Evolutionary conservation across 805 yeast species (phyloP).

Genomic region (Myxozyma neotropica): DNA sequence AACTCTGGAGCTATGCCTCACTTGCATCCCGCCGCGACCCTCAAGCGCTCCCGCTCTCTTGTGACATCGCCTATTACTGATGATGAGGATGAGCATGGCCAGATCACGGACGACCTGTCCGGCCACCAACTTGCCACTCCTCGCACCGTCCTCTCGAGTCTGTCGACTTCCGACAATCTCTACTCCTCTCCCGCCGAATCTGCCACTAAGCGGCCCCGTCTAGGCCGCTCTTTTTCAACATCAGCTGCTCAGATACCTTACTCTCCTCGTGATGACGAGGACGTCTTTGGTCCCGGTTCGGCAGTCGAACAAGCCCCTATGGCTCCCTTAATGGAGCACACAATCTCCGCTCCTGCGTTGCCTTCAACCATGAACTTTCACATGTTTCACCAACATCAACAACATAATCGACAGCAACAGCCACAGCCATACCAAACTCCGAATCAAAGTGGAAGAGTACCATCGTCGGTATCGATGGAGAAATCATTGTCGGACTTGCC

Average conservation of each 20-base stretch:
- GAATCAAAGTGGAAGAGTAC: not conserved
- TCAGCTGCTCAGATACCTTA: not conserved
- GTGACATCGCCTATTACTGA: slow-evolving; percentile 11
- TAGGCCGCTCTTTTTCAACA: slow-evolving; percentile 16
- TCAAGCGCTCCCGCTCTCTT: slow-evolving; percentile 17
- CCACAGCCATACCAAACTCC: slow-evolving; percentile 5
- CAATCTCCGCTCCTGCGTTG: slow-evolving; percentile 17
- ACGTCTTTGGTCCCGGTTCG: slow-evolving; percentile 10
- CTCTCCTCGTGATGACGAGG: slow-evolving; percentile 4
- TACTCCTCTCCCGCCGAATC: not conserved
- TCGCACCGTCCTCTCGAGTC: slow-evolving; percentile 1
- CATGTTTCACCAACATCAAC: not conserved
- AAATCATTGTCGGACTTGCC: slow-evolving; percentile 23
- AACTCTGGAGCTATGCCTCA: not conserved
- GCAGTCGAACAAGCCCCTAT: not conserved
- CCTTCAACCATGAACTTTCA: not conserved
- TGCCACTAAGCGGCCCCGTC: slow-evolving; percentile 9
- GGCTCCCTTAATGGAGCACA: slow-evolving; percentile 22
- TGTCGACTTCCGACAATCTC: not conserved
- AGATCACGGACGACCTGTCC: not conserved
- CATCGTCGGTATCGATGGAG: slow-evolving; percentile 13
- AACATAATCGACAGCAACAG: not conserved
- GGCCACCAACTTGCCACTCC: slow-evolving; percentile 4
- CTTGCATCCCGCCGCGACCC: not conserved
- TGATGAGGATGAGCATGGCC: slow-evolving; percentile 1